phyloP scores from a whole-genome alignment of 176 grass and related monocot genomes.

The Alloteropsis semialata region DNA sequence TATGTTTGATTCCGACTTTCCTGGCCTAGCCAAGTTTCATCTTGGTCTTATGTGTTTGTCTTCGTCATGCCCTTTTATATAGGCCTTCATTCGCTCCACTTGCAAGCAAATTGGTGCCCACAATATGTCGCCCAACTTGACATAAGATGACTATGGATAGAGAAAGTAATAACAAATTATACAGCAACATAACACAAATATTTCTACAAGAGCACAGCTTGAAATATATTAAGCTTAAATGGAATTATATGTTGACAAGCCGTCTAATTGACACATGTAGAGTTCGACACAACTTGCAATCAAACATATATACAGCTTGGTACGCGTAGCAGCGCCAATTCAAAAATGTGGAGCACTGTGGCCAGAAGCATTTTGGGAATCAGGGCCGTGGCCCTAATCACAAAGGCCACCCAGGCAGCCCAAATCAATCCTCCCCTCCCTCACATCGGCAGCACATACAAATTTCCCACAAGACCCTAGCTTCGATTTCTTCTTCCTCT shows the following conservation, averaged over 20 bases:
- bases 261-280: not conserved
- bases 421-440: conserved; percentile 4
- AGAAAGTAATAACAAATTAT: no score
- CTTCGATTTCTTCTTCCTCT: conserved; percentile 20
- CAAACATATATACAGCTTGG: not conserved
- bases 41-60: no score
- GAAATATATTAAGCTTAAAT: no score
- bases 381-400: conserved; percentile 26
- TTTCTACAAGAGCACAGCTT: not conserved
- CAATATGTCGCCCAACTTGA: no score
- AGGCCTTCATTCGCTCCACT: no score
- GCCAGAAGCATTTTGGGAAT: conserved; percentile 40
- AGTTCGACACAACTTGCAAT: no score
- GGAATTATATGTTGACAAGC: no score
- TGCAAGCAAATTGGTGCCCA: no score
- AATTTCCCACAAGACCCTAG: conserved; percentile 30
- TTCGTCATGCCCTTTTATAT: no score
- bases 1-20: not conserved
- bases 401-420: conserved; percentile 20
- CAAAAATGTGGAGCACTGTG: conserved; percentile 8
- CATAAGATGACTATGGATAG: no score
- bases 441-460: conserved; percentile 9
- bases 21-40: no score
- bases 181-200: not conserved
- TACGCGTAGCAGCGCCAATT: conserved; percentile 23